A percentile compares a stretch with the other conserved stretches of the same genome.
These are phyloP conservation scores for Kalaharituber pfeilii DNA, from an alignment of 2,329 filamentous ascomycete species.

Conservation along the genomic window DNA sequence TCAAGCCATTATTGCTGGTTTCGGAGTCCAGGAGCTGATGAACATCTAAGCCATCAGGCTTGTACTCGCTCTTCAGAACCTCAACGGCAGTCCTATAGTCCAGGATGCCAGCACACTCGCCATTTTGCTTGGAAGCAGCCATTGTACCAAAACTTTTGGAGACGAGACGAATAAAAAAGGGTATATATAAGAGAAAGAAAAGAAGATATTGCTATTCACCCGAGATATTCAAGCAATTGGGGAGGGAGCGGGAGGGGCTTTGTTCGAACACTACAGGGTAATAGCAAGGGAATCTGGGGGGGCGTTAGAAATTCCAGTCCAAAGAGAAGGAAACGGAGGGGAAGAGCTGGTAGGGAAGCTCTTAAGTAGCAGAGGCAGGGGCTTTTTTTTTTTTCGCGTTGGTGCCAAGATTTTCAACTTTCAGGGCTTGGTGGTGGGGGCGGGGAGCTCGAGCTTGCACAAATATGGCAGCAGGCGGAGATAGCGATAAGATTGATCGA, in stretches of 20 bases:
- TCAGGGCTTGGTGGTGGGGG: not conserved
- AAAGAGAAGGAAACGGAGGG: constrained; percentile 14
- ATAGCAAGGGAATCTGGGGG: not conserved
- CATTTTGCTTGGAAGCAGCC: constrained; percentile 57
- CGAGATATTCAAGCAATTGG: not conserved
- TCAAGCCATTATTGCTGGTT: constrained; percentile 69
- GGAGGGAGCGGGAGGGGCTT: no score
- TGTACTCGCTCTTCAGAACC: constrained; percentile 63
- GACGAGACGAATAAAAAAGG: constrained; percentile 21
- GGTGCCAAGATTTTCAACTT: constrained; percentile 1
- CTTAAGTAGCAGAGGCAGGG: not conserved
- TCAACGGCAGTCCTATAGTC: constrained; percentile 63
- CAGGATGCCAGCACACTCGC: constrained; percentile 43
- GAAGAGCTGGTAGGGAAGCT: not conserved
- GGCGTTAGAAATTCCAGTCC: constrained; percentile 11
- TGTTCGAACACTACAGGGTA: not conserved
- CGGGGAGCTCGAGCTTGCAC: no score
- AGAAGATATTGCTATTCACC: not conserved
- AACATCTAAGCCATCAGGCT: constrained; percentile 73
- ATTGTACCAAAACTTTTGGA: no score
- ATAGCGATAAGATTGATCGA: no score
- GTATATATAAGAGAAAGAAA: not conserved
- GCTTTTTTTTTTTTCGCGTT: no score
- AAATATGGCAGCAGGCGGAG: no score
- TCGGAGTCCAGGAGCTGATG: constrained; percentile 77